Base-by-base conservation (phyloP, 2,329 filamentous ascomycete species). In the Colletotrichum falcatum region DNA sequence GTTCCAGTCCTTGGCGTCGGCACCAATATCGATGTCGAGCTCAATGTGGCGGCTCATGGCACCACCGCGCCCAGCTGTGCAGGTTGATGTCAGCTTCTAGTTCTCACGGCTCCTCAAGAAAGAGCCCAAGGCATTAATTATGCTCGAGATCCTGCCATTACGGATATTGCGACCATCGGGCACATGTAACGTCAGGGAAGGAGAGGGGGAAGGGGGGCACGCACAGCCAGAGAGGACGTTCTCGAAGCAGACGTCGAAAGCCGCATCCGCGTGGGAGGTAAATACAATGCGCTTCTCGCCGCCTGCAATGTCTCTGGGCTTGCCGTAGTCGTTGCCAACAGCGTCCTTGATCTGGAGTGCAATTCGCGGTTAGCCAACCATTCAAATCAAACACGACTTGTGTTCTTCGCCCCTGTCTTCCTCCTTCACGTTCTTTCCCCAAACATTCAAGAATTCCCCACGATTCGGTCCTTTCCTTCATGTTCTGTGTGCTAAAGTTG, bases 1-100 rank as follows among this genome's bases (percentile, higher is more conserved):
- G 74, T 92, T 94, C 96, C 96, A 99, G 85, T 99, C 96, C 83
- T 97, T 97, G 74, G 96, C 96, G 81, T 98, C 95, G 82, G 95
- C 95, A 77, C 95, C 95, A 77, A 98, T 97, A 81, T 98, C 95
- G 80, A 98, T 92, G 82, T 97, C 95, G 77, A 98, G 92, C 84
- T 97, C 95, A 75, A 98, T 83, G 80, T 92, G 88, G 74, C 94
- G 93, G 78, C 81, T 84, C 61, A 89, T 86, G 80, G 84, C 81
- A 76, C 81, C 81, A 74, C 81, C 79, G 72, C 80, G 76, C 44
- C 77, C 77, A 66, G 78, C 82, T 80, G 72, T 74, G 66, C 67
- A 42, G 53, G 62, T 71, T 70, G 14, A 23, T 23, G 61, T 71
- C n/a, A 71, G 76, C 74, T 74, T 73, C 74, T n/a, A 35, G 3